Conservation (phyloP, 805 yeast species). For the Pichia nanzhaoensis region DNA sequence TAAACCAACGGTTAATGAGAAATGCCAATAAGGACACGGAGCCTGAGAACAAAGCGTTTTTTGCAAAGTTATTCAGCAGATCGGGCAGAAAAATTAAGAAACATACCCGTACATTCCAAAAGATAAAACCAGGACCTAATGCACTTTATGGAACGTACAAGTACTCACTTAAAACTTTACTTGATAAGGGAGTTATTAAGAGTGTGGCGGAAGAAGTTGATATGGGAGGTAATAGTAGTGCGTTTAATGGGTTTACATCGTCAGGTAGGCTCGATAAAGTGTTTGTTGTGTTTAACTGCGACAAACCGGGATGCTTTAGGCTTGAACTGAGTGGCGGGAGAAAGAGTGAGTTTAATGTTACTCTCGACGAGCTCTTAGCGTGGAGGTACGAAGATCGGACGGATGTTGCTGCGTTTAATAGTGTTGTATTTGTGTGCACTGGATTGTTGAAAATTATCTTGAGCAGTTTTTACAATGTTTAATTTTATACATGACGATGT, state of each 20-base stretch:
- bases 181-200: slow-evolving; percentile 10
- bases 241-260: not conserved
- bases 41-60: slow-evolving; percentile 32
- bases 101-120: not conserved
- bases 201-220: not conserved
- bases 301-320: slow-evolving; percentile 61
- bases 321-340: slow-evolving; percentile 48
- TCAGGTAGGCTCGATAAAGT: slow-evolving; percentile 38
- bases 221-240: not conserved
- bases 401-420: slow-evolving; percentile 53
- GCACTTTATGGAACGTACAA: slow-evolving; percentile 1
- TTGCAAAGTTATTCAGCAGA: slow-evolving; percentile 36
- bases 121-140: not conserved
- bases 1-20: slow-evolving; percentile 1
- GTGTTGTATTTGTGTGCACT: slow-evolving; percentile 33
- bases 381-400: slow-evolving; percentile 64
- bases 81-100: slow-evolving; percentile 8
- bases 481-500: too few relatives aligned
- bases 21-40: slow-evolving; percentile 16
- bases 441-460: slow-evolving; percentile 6
- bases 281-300: slow-evolving; percentile 69
- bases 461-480: not conserved
- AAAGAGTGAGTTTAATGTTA: slow-evolving; percentile 35
- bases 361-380: slow-evolving; percentile 65
- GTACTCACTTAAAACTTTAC: slow-evolving; percentile 2